Base-by-base conservation (phyloP, 495 filamentous ascomycete species). In the Penicillium argentinense region DNA sequence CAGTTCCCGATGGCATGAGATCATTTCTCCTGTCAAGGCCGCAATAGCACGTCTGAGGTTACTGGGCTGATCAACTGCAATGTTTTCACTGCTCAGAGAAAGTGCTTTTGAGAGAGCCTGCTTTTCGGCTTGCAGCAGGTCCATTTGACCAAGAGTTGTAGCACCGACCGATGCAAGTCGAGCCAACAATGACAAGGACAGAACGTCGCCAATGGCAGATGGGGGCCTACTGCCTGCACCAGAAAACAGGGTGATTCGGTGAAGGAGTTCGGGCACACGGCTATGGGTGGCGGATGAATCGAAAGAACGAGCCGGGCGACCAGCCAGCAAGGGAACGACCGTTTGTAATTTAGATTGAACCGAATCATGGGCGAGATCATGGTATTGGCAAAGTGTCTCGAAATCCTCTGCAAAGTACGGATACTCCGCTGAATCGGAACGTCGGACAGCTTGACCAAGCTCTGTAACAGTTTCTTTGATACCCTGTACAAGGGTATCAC, bases 51-150 rank as follows among this genome's bases (percentile, higher is more conserved):
- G 58, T 42, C 71, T 71, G 11, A 81, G 70, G 25, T 74, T 69
- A 18, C 52, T 57, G 14, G 73, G 55, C 21, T 79, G 72, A 41
- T 79, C 70, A 13, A 71, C 62, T 1, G 71, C 55, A 41, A 84
- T 64, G 9, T 75, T 64, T 36, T 66, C 19, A 64, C 72, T 57
- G 68, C 69, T 76, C 4, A 56, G 45, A 25, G 77, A 65, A 4
- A 87, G 59, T 25, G 75, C 68, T 45, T 73, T 72, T 9, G 80
- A 81, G 32, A 91, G 65, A 3, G 76, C 69, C 5, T 80, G 76
- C 42, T 88, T 69, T 57, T 91, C 87, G 1, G 75, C 62, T 56
- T 88, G 81, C 2, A 91, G 67, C 19, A 83, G 76, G 42, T 79
- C 73, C 39, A 89, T 72, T 51, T 84, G 80, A 9, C 74, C 72